These are phyloP conservation scores for Periconia sp. DNA, from an alignment of 2,329 filamentous ascomycete genomes.

Conservation along the genomic window DNA sequence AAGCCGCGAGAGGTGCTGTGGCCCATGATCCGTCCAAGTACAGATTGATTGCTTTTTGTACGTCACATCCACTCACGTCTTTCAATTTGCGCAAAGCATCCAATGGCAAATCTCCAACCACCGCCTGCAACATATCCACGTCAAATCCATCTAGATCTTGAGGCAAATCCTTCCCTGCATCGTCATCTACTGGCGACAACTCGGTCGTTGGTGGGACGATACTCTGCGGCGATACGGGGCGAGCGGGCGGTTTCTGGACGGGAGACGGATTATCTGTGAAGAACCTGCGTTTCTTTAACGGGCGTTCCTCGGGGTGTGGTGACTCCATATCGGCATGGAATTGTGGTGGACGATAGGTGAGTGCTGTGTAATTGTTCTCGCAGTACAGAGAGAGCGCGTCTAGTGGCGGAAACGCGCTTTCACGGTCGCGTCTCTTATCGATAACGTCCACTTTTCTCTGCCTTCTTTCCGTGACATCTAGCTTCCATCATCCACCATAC, in stretches of 20 bases:
- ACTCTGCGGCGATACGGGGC: conserved; percentile 28
- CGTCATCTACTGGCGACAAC: conserved; percentile 5
- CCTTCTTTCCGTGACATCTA: too few species aligned
- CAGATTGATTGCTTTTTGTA: conserved; percentile 64
- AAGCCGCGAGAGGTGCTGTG: conserved; percentile 20
- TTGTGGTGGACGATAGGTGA: background rate
- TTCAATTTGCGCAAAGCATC: conserved; percentile 53
- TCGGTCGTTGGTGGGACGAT: conserved; percentile 10
- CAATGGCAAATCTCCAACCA: conserved; percentile 57
- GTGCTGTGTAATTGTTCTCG: conserved; percentile 6
- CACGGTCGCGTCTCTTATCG: conserved; percentile 14
- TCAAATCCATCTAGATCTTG: conserved; percentile 51
- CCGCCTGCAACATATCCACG: conserved; percentile 55
- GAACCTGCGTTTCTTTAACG: conserved; percentile 64
- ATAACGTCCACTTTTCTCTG: too few species aligned
- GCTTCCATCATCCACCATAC: too few species aligned
- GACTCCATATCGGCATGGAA: conserved; percentile 35
- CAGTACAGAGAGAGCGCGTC: conserved; percentile 21
- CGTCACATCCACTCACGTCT: conserved; percentile 53
- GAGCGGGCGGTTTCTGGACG: conserved; percentile 14
- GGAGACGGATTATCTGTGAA: conserved; percentile 57
- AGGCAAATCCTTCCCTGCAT: conserved; percentile 11
- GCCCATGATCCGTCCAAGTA: conserved; percentile 67
- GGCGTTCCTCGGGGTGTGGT: conserved; percentile 54
- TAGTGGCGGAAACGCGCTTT: conserved; percentile 27